These are phyloP conservation scores for Akebia trifoliata DNA, from an alignment of 164 flowering plant species.

Conservation along the genomic window DNA sequence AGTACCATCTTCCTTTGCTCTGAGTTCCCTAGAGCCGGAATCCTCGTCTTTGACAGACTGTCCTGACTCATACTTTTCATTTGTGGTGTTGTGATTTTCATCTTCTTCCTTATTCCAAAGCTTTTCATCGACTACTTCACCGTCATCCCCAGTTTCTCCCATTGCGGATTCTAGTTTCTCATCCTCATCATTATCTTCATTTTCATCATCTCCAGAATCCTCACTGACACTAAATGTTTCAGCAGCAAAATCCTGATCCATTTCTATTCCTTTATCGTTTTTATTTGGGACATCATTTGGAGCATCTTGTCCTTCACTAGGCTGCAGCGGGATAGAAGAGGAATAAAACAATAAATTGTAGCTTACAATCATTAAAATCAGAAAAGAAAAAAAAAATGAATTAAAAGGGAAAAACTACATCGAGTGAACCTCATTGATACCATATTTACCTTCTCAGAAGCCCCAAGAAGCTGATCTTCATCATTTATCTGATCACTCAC, in stretches of 20 bases:
- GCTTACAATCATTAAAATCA: not conserved
- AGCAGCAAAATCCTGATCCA: conserved; percentile 74
- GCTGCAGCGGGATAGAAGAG: conserved; percentile 29
- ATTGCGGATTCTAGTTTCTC: conserved; percentile 58
- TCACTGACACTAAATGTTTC: conserved; percentile 66
- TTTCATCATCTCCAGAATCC: conserved; percentile 61
- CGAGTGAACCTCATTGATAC: no score
- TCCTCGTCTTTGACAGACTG: conserved; percentile 55
- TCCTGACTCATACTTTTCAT: conserved; percentile 73
- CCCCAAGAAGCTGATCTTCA: conserved; percentile 89
- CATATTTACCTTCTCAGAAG: conserved; percentile 53
- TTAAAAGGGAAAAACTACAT: not conserved
- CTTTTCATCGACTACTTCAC: conserved; percentile 68
- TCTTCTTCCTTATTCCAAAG: conserved; percentile 62
- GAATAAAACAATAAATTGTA: not conserved
- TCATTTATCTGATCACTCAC: conserved; percentile 86
- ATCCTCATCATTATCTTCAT: conserved; percentile 41
- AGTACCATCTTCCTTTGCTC: conserved; percentile 70
- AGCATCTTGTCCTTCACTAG: conserved; percentile 44
- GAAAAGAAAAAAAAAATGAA: not conserved
- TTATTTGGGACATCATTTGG: conserved; percentile 45
- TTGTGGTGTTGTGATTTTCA: conserved; percentile 25
- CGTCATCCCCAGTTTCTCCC: conserved; percentile 57
- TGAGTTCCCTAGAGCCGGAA: conserved; percentile 49
- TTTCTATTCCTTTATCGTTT: conserved; percentile 79